Conservation (phyloP, 2,329 filamentous ascomycete species). For the Thelonectria rubi region DNA sequence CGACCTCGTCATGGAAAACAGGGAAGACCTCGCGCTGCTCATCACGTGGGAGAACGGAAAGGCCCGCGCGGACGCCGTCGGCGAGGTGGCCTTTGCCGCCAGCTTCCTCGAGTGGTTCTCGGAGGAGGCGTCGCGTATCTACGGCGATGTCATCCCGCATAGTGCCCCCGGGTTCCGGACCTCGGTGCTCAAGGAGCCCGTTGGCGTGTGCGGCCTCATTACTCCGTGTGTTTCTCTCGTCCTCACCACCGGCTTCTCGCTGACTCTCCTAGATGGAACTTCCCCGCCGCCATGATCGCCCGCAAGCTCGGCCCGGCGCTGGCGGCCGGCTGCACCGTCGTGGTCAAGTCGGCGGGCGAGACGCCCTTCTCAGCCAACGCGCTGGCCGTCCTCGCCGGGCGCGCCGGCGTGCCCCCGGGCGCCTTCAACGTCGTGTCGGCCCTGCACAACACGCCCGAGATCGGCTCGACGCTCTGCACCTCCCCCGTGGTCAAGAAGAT, state of each 20-base stretch:
- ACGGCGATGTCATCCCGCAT: conserved; percentile 67
- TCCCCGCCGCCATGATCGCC: conserved; percentile 64
- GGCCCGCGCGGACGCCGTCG: conserved; percentile 64
- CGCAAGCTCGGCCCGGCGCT: conserved; percentile 60
- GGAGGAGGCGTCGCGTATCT: conserved; percentile 64
- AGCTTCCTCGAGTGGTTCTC: conserved; percentile 69
- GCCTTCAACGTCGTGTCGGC: conserved; percentile 68
- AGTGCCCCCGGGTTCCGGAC: conserved; percentile 63
- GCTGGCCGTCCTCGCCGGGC: conserved; percentile 70
- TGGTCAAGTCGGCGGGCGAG: conserved; percentile 74
- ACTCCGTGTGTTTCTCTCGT: conserved; percentile 52
- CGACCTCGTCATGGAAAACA: conserved; percentile 69
- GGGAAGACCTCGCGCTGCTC: conserved; percentile 69
- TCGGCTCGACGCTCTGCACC: conserved; percentile 72
- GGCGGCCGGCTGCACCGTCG: conserved; percentile 78
- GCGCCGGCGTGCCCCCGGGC: conserved; percentile 74
- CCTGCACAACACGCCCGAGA: conserved; percentile 69
- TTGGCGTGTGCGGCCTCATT: conserved; percentile 51
- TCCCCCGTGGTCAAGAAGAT: conserved; percentile 73
- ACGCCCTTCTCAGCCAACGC: conserved; percentile 78
- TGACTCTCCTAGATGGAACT: conserved; percentile 68
- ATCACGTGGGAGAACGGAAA: conserved; percentile 78
- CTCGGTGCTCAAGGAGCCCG: conserved; percentile 19
- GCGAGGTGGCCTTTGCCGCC: conserved; percentile 64
- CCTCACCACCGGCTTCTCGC: neutral